Evolutionary conservation across 2,329 filamentous ascomycete species (phyloP).

Genomic region (Monosporascus sp.): DNA sequence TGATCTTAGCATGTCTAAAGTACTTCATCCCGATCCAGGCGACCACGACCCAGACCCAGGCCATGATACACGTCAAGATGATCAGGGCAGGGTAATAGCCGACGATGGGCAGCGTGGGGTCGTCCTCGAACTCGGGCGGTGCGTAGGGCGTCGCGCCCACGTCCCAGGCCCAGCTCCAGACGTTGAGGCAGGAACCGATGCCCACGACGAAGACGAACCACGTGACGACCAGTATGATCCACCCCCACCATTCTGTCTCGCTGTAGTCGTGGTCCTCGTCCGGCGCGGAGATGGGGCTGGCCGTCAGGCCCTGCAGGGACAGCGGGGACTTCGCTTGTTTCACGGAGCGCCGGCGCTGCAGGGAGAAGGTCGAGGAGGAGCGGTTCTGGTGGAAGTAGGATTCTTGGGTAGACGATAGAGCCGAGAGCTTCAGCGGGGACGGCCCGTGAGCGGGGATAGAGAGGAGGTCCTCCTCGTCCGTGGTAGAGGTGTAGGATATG

Average conservation of each 20-base stretch:
- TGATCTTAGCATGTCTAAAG: conserved; percentile 93
- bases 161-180: conserved; percentile 99
- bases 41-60: conserved; percentile 96
- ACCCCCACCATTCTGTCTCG: conserved; percentile 97
- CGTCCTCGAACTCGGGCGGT: conserved; percentile 90
- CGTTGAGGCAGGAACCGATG: conserved; percentile 90
- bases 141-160: conserved; percentile 94
- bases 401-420: conserved; percentile 54
- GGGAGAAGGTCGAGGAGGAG: conserved; percentile 20
- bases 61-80: conserved; percentile 91
- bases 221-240: conserved; percentile 83
- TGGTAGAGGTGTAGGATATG: conserved; percentile 65
- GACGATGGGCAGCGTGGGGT: conserved; percentile 88
- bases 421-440: conserved; percentile 34
- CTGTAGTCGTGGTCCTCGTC: conserved; percentile 78
- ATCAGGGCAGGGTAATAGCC: conserved; percentile 96
- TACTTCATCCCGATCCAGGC: conserved; percentile 99
- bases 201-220: conserved; percentile 96
- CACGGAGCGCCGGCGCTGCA: conserved; percentile 42
- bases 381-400: conserved; percentile 49
- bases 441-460: conserved; percentile 52
- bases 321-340: conserved; percentile 57
- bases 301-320: conserved; percentile 49
- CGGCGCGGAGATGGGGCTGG: conserved; percentile 40
- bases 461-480: conserved; percentile 76